Evolutionary conservation across 805 yeast species (phyloP), one percentile per base, ranked within the genome.

Genomic region (Vanderwaltozyma verrucispora): DNA sequence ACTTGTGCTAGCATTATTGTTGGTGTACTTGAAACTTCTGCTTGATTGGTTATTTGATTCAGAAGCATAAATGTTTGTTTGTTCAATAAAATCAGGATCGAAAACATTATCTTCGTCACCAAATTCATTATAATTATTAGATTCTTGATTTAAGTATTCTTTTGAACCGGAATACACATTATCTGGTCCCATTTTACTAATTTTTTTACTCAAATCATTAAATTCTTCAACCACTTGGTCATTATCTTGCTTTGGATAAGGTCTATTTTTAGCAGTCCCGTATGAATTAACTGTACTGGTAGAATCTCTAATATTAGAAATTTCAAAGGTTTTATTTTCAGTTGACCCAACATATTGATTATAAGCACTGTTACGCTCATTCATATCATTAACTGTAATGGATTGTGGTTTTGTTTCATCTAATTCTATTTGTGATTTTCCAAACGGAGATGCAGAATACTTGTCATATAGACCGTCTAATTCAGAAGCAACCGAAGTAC

Each of bases 11-110:
- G 26, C 36, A 11, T 28, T 21, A 9, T 14, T 20, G 19, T 33
- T 33, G 9, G 21, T 20, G 13, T 27, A 33, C 8, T 10, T 15
- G 16, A 27, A 28, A 4, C 10, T 27, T 3, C 20, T 17, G 15
- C 6, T 27, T 1, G 26, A 14, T 15, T 21, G 18, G n/a, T 32
- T 25, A 29, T 32, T 36, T 17, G 40, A 35, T 37, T 37, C 36
- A 26, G 37, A 13, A 5, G 15, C 15, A 33, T 32, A 19, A 13
- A 20, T 28, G 37, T 43, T 31, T 21, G 48, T 46, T 32, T 56
- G 53, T 38, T 53, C 62, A 37, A 47, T 39, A 38, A 46, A 57
- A 35, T 48, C 54, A 6, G 57, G 53, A 35, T 51, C 56, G 41
- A 55, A 55, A 8, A 54, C 46, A 35, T 56, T 51, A 8, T 35